These are phyloP conservation scores for Nicotiana tabacum DNA, from an alignment of 257 asterid species.

Conservation along the genomic window DNA sequence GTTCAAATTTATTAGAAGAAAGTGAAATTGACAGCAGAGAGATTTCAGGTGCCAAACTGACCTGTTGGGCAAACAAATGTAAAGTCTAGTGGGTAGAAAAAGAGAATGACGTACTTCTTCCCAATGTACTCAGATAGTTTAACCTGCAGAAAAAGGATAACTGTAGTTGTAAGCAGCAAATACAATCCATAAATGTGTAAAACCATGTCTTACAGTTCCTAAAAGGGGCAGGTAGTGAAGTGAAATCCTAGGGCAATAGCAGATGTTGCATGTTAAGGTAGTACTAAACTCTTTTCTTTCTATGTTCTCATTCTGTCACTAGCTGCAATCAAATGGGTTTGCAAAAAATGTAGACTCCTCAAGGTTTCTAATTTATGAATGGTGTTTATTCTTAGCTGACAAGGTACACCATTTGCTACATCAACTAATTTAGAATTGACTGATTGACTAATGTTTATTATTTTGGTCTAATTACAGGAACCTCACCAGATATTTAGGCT, in stretches of 20 bases:
- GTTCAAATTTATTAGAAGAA: not conserved
- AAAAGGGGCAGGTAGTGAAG: not conserved
- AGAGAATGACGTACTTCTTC: slow-evolving; percentile 87
- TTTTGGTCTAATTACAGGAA: not conserved
- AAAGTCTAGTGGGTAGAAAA: slow-evolving; percentile 67
- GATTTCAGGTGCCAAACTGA: slow-evolving; percentile 30
- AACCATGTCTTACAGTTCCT: not conserved
- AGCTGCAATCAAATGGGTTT: not conserved
- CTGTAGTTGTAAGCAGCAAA: not conserved
- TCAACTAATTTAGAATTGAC: not conserved
- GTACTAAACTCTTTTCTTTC: not conserved
- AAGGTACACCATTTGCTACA: not conserved
- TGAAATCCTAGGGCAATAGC: not conserved
- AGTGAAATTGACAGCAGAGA: not conserved
- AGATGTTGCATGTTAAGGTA: not conserved
- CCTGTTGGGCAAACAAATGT: slow-evolving; percentile 95
- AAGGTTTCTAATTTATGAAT: not conserved
- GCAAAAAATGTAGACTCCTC: not conserved
- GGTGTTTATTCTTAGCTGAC: not conserved
- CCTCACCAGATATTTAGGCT: not conserved
- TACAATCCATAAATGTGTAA: not conserved
- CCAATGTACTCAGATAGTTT: slow-evolving; percentile 91
- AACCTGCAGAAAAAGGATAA: slow-evolving; percentile 49
- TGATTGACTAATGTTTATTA: not conserved
- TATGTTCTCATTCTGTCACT: not conserved